Evolutionary conservation across 2,329 filamentous ascomycete species (phyloP), one percentile per base, ranked within the genome.

Genomic region (Chaetomiaceae sp.): DNA sequence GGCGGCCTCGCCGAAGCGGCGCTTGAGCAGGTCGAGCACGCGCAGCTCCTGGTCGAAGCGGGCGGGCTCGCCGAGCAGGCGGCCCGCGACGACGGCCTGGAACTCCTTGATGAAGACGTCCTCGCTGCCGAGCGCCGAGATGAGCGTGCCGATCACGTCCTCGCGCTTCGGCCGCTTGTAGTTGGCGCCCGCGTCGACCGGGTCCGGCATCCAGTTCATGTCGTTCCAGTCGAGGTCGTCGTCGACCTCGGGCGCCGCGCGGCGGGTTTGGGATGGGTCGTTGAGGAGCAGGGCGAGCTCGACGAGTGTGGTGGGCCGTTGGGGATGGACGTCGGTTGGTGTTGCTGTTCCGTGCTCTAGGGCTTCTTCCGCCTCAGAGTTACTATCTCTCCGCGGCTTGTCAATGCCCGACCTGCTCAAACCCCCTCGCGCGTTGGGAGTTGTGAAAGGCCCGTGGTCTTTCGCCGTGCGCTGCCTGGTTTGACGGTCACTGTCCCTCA

Each of bases 31-130:
- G 47, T 91, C 83, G 6, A 97, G 75, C 4, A 96, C 86, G 45
- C 86, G 84, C 44, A 87, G 78, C 65, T 85, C 93, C 63, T 88
- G 88, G 49, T 85, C 77, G 56, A 89, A 94, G 32, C 47, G 42
- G 3, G 47, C 50, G 84, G 83, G 38, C 78, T 79, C 48, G 73
- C 40, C 79, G 6, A 86, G 67, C 3, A 98, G 69, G 38, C 90
- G 83, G 52, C 94, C 88, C 5, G 86, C 87, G n/a, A 98, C 78
- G 35, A 95, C 87, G 43, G 76, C 81, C 60, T 95, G 89, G 52
- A 98, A 85, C 63, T 97, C 91, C 56, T 89, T 94, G 65, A 96
- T 93, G 61, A 97, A 97, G 37, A 85, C 78, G 42, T 96, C 91
- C 56, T 90, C 88, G 15, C 86, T 85, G 11, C 95, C 91, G 56